A percentile compares a stretch with the other conserved stretches of the same genome.
Evolutionary conservation across 306 rosid species (phyloP).

Genomic region (Neltuma alba): DNA sequence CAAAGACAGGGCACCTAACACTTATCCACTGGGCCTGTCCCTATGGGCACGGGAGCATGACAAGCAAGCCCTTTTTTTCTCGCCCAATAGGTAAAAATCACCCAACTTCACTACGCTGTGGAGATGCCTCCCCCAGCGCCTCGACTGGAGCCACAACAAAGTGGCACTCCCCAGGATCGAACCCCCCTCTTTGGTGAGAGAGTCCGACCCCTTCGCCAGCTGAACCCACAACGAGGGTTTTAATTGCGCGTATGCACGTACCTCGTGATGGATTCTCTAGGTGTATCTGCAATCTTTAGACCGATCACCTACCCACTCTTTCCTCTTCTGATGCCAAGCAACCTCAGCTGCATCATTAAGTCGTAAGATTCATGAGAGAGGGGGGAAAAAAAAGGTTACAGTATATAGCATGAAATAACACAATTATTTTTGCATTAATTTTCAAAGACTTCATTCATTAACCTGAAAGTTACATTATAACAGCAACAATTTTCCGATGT

Average conservation of each 20-base stretch:
- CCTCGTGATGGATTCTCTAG: constrained; percentile 67
- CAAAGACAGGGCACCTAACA: too few species aligned
- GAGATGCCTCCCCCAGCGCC: too few species aligned
- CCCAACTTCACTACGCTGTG: too few species aligned
- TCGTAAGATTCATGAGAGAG: constrained; percentile 18
- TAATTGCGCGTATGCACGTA: constrained; percentile 27
- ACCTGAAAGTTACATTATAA: background rate
- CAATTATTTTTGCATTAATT: background rate
- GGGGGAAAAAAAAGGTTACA: background rate
- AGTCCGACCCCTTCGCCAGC: too few species aligned
- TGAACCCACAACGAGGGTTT: too few species aligned
- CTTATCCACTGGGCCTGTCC: too few species aligned
- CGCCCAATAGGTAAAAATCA: too few species aligned
- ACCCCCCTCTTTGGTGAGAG: too few species aligned
- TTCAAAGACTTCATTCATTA: background rate
- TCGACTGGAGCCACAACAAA: too few species aligned
- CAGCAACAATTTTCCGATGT: constrained; percentile 9
- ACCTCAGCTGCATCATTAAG: constrained; percentile 56
- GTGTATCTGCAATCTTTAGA: constrained; percentile 45
- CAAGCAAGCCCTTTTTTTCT: too few species aligned
- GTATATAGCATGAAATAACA: background rate
- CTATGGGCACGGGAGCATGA: too few species aligned
- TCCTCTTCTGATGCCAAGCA: constrained; percentile 69
- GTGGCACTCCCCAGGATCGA: too few species aligned
- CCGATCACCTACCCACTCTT: constrained; percentile 64